Evolutionary conservation across 2,329 filamentous ascomycete genomes (phyloP), one percentile per base, ranked within the genome.

Genomic region (Talaromyces piceae): DNA sequence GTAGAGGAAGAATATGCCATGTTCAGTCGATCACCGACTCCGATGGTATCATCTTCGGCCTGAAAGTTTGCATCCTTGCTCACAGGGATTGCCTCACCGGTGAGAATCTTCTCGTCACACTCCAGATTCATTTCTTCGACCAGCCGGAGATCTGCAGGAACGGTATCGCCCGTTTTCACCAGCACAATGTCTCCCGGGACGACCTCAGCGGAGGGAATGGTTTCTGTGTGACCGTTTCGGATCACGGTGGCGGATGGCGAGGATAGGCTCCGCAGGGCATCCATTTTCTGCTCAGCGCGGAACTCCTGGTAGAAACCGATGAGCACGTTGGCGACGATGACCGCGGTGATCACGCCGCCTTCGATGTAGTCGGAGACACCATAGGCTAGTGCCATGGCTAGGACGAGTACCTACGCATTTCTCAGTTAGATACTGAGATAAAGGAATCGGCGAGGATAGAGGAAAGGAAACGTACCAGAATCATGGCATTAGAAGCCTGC

Each of bases 71-170:
- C 63, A 27, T 76, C 72, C 67, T 83, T 78, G 62, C 70, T 73
- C 5, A 82, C 76, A n/a, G 80, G 80, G 5, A 81, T 63, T 22
- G 80, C 80, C 67, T 83, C 80, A 33, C 80, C 80, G 9, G 80
- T 83, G 31, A 83, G 70, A 45, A 82, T 75, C 12, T 80, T 77
- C 60, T 83, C 81, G 55, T 94, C 87, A 57, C 84, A 86, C 46
- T 84, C 85, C 53, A 88, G 72, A 66, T 91, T 91, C 69, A 89
- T 81, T 51, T 77, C 69, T 58, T 79, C 77, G 49, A 79, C 67
- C 31, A 76, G 59, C 52, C 78, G 72, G 49, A 82, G 59, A 58
- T 83, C 80, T 4, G 80, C 80, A 13, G 80, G 79, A 8, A 82
- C 71, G 5, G 79, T 81, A 57, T 82, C 79, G 7, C 80, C 79